Percentiles rank a stretch among this genome's conserved stretches.
Conservation (phyloP, 306 rosid genomes). For the Cicer bijugum region DNA sequence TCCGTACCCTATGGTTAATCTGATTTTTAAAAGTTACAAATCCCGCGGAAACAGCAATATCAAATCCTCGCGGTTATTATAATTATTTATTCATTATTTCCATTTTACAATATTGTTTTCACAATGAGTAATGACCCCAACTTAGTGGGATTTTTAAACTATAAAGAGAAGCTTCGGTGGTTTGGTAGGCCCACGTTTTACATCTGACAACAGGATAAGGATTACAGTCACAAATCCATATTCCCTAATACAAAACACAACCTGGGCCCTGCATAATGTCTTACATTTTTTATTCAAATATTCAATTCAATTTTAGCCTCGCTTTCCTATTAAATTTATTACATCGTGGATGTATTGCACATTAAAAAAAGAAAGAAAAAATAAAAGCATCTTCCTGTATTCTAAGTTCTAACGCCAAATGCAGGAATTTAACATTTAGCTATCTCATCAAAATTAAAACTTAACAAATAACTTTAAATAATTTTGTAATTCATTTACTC, state of each 20-base stretch:
- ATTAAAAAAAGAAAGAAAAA: not conserved
- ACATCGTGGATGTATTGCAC: not conserved
- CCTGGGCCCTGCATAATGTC: slow-evolving; percentile 30
- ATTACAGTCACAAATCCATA: slow-evolving; percentile 44
- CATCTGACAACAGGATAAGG: slow-evolving; percentile 45
- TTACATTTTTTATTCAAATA: not conserved
- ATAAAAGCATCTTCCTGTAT: slow-evolving; percentile 37
- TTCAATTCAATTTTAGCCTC: not conserved
- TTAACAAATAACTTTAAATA: too few relatives aligned
- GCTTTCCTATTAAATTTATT: not conserved
- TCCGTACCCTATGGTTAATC: too few relatives aligned
- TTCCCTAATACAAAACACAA: slow-evolving; percentile 32
- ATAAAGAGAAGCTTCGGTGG: slow-evolving; percentile 34
- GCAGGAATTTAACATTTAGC: too few relatives aligned
- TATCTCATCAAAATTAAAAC: too few relatives aligned
- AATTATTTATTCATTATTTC: too few relatives aligned
- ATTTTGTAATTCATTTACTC: too few relatives aligned
- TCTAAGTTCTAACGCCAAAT: not conserved
- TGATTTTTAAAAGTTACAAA: too few relatives aligned
- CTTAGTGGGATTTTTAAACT: not conserved
- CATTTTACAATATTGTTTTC: too few relatives aligned
- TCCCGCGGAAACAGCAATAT: too few relatives aligned
- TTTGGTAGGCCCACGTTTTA: slow-evolving; percentile 41
- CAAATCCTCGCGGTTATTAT: too few relatives aligned
- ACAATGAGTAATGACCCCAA: too few relatives aligned